Evolutionary conservation across 1,139 yeast genomes (phyloP).

Genomic region (Suhomyces bokatorum): DNA sequence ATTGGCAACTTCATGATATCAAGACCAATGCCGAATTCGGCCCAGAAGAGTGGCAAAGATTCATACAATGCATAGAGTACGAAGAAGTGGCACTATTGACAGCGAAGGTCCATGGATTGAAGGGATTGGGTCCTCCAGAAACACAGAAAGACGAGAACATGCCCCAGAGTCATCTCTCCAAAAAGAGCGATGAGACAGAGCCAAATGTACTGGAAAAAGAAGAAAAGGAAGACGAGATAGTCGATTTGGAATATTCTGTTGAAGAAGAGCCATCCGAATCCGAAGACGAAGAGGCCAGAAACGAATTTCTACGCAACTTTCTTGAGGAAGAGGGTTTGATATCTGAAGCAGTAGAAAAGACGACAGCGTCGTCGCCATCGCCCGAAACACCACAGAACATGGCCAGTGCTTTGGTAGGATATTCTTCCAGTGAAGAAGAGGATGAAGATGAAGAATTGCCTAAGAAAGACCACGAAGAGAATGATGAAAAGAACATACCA

Average conservation of each 20-base stretch:
- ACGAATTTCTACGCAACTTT: neutral
- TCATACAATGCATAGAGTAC: slow-evolving; percentile 26
- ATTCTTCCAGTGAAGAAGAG: slow-evolving; percentile 14
- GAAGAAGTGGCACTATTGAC: slow-evolving; percentile 34
- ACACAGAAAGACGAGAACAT: neutral
- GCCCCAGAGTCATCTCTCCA: neutral
- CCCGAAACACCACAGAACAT: neutral
- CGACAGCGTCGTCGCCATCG: neutral
- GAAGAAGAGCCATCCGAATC: slow-evolving; percentile 8
- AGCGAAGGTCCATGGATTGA: slow-evolving; percentile 35
- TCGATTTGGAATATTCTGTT: slow-evolving; percentile 1
- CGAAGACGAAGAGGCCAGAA: slow-evolving; percentile 8
- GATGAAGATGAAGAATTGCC: slow-evolving; percentile 9
- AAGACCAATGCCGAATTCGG: slow-evolving; percentile 13
- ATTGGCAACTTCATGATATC: slow-evolving; percentile 39
- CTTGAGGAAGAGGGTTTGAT: too few species aligned
- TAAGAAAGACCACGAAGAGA: slow-evolving; percentile 4
- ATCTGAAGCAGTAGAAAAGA: neutral
- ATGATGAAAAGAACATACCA: slow-evolving; percentile 7
- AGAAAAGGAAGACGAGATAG: slow-evolving; percentile 4
- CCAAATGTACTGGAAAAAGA: neutral
- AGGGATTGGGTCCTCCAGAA: slow-evolving; percentile 4
- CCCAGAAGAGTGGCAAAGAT: slow-evolving; percentile 18
- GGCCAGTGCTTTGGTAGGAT: slow-evolving; percentile 6
- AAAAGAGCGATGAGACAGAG: neutral